These are phyloP conservation scores for Periconia digitata DNA, from an alignment of 2,329 filamentous ascomycete genomes.

Conservation along the genomic window DNA sequence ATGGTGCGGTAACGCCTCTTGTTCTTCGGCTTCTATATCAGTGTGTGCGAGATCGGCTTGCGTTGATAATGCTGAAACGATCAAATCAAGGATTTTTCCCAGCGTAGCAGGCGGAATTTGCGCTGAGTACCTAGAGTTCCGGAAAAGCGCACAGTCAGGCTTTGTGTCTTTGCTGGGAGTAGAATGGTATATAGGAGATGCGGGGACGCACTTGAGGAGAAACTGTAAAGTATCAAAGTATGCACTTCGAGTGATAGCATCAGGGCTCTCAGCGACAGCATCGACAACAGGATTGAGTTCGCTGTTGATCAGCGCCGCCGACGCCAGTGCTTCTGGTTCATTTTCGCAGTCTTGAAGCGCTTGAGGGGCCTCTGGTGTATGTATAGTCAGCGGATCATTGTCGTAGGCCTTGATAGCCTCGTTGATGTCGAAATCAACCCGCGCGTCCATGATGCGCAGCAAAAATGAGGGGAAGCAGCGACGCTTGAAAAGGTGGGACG, in stretches of 20 bases:
- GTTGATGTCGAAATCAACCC: slow-evolving; percentile 88
- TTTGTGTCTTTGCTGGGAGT: slow-evolving; percentile 33
- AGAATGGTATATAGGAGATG: slow-evolving; percentile 45
- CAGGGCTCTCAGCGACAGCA: slow-evolving; percentile 86
- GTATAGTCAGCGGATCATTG: slow-evolving; percentile 82
- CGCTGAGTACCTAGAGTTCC: slow-evolving; percentile 74
- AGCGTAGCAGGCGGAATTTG: slow-evolving; percentile 78
- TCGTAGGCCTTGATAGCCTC: slow-evolving; percentile 95
- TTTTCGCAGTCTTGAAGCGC: slow-evolving; percentile 89
- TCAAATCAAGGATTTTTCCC: slow-evolving; percentile 89
- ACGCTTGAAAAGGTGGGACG: slow-evolving; percentile 16
- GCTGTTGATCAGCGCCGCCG: slow-evolving; percentile 72
- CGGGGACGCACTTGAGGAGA: slow-evolving; percentile 86
- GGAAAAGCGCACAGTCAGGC: slow-evolving; percentile 64
- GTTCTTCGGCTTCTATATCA: slow-evolving; percentile 89
- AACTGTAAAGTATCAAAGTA: slow-evolving; percentile 94
- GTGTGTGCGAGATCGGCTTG: slow-evolving; percentile 84
- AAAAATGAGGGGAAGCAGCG: slow-evolving; percentile 13
- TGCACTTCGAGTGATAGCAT: slow-evolving; percentile 76
- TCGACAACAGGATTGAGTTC: slow-evolving; percentile 92
- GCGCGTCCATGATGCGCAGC: slow-evolving; percentile 62
- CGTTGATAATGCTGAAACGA: slow-evolving; percentile 80
- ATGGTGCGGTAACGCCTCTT: slow-evolving; percentile 75
- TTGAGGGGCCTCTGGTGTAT: slow-evolving; percentile 82
- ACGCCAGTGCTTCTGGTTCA: slow-evolving; percentile 81